Base-by-base conservation (phyloP, 1,284 basidiomycete species). In the Irpex rosettiformis region DNA sequence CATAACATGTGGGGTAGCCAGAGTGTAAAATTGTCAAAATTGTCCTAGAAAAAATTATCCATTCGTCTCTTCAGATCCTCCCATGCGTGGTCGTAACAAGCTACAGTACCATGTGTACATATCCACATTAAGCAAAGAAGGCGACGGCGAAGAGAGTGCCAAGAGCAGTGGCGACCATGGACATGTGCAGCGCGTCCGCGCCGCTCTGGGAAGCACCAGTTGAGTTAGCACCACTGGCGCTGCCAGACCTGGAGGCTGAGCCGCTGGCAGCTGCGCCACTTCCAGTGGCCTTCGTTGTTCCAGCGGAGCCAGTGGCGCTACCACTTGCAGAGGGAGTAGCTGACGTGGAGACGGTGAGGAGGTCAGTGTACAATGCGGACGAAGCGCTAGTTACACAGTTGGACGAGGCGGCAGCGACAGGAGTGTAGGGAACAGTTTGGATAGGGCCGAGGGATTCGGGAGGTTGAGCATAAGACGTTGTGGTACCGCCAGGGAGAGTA, bases 361-460 rank as follows among this genome's bases (percentile, higher is more conserved):
- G 63, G 10, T 65, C 63, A 6, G 70, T 65, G 72, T 73, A 91
- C 25, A 91, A 74, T 21, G 75, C 78, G 0, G 79, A 66, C 16
- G 83, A 86, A 24, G 75, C 66, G 70, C 78, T 85, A 1, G 81
- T 79, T 25, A 77, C 74, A 69, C 91, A 93, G 73, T 83, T 83
- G 52, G 82, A 85, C 25, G 81, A 82, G 1, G 83, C 72, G 6
- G 90, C 88, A 29, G 85, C 70, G 6, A 69, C 70, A 8, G 88
- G 75, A 0, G 76, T 76, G 74, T 88, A 92, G 0, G 89, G 88
- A 40, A 89, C 75, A 6, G 77, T 77, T 43, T 72, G 72, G 68
- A 84, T 84, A 4, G 80, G 69, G 10, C 85, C 82, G 40, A 84
- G 74, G 10, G 79, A 79, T 65, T 87, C 82, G 45, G 84, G 73